Evolutionary conservation across 805 yeast species (phyloP).

Genomic region (Cyberlindnera mycetangii): DNA sequence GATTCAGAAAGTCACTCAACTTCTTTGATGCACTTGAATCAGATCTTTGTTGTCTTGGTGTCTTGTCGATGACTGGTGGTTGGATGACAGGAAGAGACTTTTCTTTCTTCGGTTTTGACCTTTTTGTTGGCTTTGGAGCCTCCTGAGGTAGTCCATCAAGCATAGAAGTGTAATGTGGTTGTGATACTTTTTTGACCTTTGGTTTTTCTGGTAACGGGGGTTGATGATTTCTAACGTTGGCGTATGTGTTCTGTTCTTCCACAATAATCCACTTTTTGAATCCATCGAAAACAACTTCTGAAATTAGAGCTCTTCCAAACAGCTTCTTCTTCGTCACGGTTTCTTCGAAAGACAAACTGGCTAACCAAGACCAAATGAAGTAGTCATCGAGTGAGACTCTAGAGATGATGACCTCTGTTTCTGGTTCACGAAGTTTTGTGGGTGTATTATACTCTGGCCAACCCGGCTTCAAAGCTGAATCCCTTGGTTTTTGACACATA

Average conservation of each 20-base stretch:
- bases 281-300: slow-evolving; percentile 76
- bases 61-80: slow-evolving; percentile 4
- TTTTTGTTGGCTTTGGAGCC: slow-evolving; percentile 1
- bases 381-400: slow-evolving; percentile 80
- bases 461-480: slow-evolving; percentile 37
- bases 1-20: slow-evolving; percentile 8
- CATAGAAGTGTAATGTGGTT: slow-evolving; percentile 24
- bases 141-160: slow-evolving; percentile 21
- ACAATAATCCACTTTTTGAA: slow-evolving; percentile 76
- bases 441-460: slow-evolving; percentile 35
- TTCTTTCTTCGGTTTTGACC: slow-evolving; percentile 9
- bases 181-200: slow-evolving; percentile 18
- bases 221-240: slow-evolving; percentile 21
- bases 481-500: slow-evolving; percentile 34
- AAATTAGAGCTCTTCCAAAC: slow-evolving; percentile 79
- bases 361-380: slow-evolving; percentile 89
- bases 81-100: slow-evolving; percentile 8
- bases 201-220: slow-evolving; percentile 23
- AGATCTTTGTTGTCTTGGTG: slow-evolving; percentile 1
- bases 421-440: slow-evolving; percentile 20
- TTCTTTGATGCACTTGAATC: slow-evolving; percentile 14
- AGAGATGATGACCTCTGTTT: slow-evolving; percentile 38
- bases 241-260: slow-evolving; percentile 56
- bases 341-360: slow-evolving; percentile 72
- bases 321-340: slow-evolving; percentile 58